phyloP scores from a whole-genome alignment of 2,329 filamentous ascomycete genomes.

The Penicillium expansum region DNA sequence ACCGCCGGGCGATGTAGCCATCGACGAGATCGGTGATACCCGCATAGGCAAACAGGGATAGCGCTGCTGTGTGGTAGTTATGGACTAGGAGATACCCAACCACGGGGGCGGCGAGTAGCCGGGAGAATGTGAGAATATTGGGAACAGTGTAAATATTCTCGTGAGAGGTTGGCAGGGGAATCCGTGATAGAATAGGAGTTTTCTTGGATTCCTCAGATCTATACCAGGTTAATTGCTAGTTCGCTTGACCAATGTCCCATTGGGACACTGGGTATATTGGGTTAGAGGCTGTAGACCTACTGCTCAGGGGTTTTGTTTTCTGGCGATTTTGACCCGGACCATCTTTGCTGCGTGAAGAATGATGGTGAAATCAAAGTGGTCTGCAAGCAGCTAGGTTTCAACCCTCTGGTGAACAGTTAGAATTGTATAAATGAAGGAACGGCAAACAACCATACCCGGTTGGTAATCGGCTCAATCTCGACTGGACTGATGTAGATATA shows the following conservation, averaged over 20 bases:
- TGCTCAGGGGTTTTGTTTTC: conserved; percentile 16
- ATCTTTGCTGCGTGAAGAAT: conserved; percentile 19
- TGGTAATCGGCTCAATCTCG: conserved; percentile 1
- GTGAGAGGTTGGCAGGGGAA: conserved; percentile 46
- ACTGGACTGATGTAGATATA: conserved; percentile 12
- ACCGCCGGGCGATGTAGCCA: conserved; percentile 86
- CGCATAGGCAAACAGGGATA: conserved; percentile 87
- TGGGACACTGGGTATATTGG: not conserved
- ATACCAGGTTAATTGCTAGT: conserved; percentile 5
- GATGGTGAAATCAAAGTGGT: conserved; percentile 3
- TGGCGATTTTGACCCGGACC: conserved; percentile 25
- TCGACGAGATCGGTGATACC: conserved; percentile 89
- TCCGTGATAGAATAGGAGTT: conserved; percentile 34
- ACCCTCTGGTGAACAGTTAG: conserved; percentile 10
- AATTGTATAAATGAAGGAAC: too few relatives aligned
- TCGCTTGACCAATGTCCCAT: not conserved
- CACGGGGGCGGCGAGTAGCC: conserved; percentile 75
- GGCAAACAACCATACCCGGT: conserved; percentile 9
- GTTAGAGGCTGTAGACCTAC: conserved; percentile 13
- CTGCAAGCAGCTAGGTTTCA: conserved; percentile 1
- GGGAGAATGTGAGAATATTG: conserved; percentile 85
- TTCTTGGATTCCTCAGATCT: conserved; percentile 24
- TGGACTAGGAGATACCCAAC: conserved; percentile 87
- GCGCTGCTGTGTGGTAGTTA: conserved; percentile 72
- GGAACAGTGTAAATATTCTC: conserved; percentile 98